Conservation (phyloP, 1,284 basidiomycete genomes). For the Ceratobasidium sp. region DNA sequence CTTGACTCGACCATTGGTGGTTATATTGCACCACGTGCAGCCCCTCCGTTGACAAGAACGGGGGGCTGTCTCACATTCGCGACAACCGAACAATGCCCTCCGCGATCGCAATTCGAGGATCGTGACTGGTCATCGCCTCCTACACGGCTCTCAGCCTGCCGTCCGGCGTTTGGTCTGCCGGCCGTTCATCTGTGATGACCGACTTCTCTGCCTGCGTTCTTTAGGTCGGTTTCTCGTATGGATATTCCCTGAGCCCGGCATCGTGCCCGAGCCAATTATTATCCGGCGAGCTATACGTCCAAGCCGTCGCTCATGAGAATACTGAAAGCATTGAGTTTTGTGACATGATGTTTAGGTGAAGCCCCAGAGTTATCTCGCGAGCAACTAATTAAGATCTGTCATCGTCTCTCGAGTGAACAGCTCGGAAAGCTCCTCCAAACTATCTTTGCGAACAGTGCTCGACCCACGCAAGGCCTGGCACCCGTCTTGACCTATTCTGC, state of each 20-base stretch:
- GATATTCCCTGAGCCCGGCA: not conserved
- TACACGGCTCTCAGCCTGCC: not conserved
- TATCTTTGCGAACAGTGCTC: too few relatives aligned
- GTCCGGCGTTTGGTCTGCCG: not conserved
- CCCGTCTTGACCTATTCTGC: not conserved
- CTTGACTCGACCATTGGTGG: slow-evolving; percentile 6
- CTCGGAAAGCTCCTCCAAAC: too few relatives aligned
- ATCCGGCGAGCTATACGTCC: not conserved
- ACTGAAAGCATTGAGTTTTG: not conserved
- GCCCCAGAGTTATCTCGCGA: not conserved
- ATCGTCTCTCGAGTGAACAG: not conserved
- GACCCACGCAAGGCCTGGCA: too few relatives aligned
- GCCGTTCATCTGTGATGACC: not conserved
- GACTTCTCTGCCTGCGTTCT: not conserved
- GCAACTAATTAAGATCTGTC: not conserved
- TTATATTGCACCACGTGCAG: slow-evolving; percentile 15
- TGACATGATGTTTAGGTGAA: not conserved
- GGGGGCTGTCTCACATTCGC: not conserved
- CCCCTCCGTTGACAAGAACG: not conserved
- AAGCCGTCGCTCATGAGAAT: not conserved
- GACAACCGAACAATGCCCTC: slow-evolving; percentile 1
- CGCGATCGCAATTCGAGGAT: not conserved
- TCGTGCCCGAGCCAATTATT: not conserved
- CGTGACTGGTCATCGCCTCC: not conserved
- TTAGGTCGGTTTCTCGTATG: not conserved